phyloP scores from a whole-genome alignment of 306 rosid species.

The Hylodesmum podocarpum region DNA sequence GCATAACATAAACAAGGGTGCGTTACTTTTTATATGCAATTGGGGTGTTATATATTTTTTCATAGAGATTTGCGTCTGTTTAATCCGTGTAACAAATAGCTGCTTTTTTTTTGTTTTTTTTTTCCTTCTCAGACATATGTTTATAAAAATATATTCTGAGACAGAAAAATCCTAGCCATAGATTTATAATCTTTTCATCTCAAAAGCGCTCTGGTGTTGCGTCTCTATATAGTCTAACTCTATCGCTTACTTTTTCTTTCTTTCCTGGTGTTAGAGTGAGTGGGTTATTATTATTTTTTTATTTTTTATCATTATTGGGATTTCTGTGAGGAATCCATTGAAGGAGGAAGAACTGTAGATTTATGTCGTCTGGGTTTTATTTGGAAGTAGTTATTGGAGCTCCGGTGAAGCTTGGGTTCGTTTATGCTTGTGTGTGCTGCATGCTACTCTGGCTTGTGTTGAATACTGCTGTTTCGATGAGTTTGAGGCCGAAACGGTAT shows the following conservation, averaged over 20 bases:
- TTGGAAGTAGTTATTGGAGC: constrained; percentile 61
- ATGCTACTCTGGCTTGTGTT: constrained; percentile 52
- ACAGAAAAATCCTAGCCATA: constrained; percentile 47
- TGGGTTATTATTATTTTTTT: background rate
- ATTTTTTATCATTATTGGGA: too few species aligned
- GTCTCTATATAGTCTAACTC: background rate
- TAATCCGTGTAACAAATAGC: constrained; percentile 3
- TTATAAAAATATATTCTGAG: background rate
- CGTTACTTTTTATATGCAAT: background rate
- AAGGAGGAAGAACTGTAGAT: constrained; percentile 26
- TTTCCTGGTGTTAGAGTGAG: background rate
- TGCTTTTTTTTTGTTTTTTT: background rate
- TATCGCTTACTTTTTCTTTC: background rate
- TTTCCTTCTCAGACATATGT: background rate
- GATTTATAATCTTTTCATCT: constrained; percentile 49
- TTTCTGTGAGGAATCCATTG: constrained; percentile 27
- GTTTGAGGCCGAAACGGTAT: constrained; percentile 67
- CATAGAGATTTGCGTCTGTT: constrained; percentile 55
- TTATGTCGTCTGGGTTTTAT: constrained; percentile 77
- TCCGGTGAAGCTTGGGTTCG: constrained; percentile 61
- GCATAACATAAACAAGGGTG: background rate
- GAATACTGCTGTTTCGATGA: constrained; percentile 62
- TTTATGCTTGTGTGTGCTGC: constrained; percentile 30
- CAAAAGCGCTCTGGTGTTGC: background rate
- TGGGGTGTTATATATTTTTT: constrained; percentile 1